A percentile compares a stretch with the other conserved stretches of the same genome.
Conservation (phyloP, 2,329 filamentous ascomycete species). For the Aureobasidium mangrovei region DNA sequence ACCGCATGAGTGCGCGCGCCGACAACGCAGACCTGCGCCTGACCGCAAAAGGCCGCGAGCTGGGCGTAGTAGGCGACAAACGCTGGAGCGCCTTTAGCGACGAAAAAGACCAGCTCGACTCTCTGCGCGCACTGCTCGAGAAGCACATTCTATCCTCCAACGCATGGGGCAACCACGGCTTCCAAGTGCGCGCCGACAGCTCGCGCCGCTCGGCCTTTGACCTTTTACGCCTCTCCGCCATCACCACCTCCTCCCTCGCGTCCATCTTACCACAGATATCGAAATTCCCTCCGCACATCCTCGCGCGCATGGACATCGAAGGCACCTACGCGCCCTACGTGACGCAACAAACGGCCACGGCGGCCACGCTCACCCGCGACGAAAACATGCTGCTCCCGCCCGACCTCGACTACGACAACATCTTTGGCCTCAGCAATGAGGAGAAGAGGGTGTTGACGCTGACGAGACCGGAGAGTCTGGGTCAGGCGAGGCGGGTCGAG, state of each 20-base stretch:
- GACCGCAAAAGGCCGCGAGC: constrained; percentile 65
- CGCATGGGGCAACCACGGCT: constrained; percentile 62
- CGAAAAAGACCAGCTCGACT: constrained; percentile 57
- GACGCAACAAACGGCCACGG: constrained; percentile 57
- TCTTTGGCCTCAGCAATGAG: constrained; percentile 69
- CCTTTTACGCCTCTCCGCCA: constrained; percentile 60
- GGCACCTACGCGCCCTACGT: constrained; percentile 83
- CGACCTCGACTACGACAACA: constrained; percentile 64
- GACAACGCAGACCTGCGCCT: constrained; percentile 90
- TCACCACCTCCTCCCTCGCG: constrained; percentile 47
- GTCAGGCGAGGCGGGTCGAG: constrained; percentile 80
- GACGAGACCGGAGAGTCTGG: constrained; percentile 73
- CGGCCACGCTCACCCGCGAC: constrained; percentile 62
- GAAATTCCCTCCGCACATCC: constrained; percentile 50
- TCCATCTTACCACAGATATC: constrained; percentile 47
- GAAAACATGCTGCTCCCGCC: constrained; percentile 64
- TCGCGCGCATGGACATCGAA: constrained; percentile 67
- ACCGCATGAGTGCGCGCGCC: constrained; percentile 80
- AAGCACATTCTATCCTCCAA: constrained; percentile 49
- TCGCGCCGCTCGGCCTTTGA: constrained; percentile 66
- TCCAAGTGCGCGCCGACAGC: constrained; percentile 58
- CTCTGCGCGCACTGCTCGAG: constrained; percentile 54
- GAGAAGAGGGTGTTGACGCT: constrained; percentile 63
- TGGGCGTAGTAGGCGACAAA: constrained; percentile 67
- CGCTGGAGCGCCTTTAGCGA: constrained; percentile 66